Conservation (phyloP, 805 yeast species). For the Cyberlindnera xylosilytica region DNA sequence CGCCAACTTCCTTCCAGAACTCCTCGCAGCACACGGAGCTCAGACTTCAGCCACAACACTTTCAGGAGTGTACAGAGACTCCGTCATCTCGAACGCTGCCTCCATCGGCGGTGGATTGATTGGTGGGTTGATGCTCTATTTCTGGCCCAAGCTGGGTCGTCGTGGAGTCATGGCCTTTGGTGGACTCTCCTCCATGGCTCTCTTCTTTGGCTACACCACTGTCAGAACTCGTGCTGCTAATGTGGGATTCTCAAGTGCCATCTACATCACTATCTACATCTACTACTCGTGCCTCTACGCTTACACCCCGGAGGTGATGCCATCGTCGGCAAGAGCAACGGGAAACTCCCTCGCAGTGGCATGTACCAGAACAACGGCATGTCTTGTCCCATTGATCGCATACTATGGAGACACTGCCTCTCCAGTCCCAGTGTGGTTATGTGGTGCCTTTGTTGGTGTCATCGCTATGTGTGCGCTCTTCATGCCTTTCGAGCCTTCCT, state of each 20-base stretch:
- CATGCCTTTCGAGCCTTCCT: constrained; percentile 48
- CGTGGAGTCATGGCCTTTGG: constrained; percentile 55
- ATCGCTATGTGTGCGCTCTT: constrained; percentile 43
- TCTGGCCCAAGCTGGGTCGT: constrained; percentile 40
- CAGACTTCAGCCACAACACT: constrained; percentile 37
- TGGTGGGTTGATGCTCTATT: constrained; percentile 39
- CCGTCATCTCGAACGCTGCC: constrained; percentile 41
- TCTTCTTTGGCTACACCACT: constrained; percentile 60
- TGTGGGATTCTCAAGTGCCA: constrained; percentile 38
- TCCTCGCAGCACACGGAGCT: constrained; percentile 46
- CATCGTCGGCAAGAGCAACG: constrained; percentile 49
- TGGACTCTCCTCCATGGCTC: constrained; percentile 49
- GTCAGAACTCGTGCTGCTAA: constrained; percentile 51
- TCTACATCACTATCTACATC: constrained; percentile 38
- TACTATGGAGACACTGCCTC: constrained; percentile 25
- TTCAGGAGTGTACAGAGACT: constrained; percentile 43
- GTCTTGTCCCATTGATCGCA: constrained; percentile 54
- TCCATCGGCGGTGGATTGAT: constrained; percentile 47
- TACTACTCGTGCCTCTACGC: constrained; percentile 62
- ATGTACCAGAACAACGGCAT: constrained; percentile 48
- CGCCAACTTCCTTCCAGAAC: constrained; percentile 48
- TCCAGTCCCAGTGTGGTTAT: constrained; percentile 11
- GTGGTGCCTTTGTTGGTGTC: constrained; percentile 16
- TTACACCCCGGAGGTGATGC: constrained; percentile 63
- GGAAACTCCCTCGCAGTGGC: constrained; percentile 61